phyloP scores from a whole-genome alignment of 768 basidiomycete genomes.

The Tulasnella sp. region DNA sequence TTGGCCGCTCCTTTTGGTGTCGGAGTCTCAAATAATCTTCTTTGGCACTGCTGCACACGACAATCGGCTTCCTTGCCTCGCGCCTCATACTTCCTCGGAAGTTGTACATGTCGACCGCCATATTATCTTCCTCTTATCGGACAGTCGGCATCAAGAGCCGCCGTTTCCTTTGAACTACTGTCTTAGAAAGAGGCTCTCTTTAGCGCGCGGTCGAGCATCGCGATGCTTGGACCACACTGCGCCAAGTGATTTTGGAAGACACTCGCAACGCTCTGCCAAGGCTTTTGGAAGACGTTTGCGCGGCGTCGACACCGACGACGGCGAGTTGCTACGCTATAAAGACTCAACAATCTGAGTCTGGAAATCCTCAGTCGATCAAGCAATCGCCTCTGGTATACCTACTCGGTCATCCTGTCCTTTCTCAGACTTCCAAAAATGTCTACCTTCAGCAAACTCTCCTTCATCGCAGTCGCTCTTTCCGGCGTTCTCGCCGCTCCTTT shows the following conservation, averaged over 20 bases:
- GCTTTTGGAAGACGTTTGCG: neutral
- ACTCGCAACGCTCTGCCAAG: neutral
- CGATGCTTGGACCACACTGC: neutral
- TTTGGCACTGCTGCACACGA: neutral
- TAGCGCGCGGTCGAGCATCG: neutral
- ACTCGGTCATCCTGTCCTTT: neutral
- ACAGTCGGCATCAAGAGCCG: neutral
- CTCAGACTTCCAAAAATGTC: neutral
- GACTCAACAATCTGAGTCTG: neutral
- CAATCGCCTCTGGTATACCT: neutral
- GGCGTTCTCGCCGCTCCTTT: conserved; percentile 4
- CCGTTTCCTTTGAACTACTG: neutral
- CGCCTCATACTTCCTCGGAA: neutral
- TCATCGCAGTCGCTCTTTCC: neutral
- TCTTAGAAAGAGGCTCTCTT: neutral
- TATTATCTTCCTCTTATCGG: neutral
- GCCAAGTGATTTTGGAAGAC: neutral
- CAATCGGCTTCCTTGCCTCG: neutral
- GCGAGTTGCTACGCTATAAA: neutral
- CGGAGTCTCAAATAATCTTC: neutral
- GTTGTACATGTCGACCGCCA: neutral
- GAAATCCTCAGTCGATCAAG: neutral
- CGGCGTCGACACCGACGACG: neutral
- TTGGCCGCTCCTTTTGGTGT: neutral
- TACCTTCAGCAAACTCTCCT: neutral